phyloP scores from a whole-genome alignment of 176 grass and related monocot species.

The Triticum monococcum region DNA sequence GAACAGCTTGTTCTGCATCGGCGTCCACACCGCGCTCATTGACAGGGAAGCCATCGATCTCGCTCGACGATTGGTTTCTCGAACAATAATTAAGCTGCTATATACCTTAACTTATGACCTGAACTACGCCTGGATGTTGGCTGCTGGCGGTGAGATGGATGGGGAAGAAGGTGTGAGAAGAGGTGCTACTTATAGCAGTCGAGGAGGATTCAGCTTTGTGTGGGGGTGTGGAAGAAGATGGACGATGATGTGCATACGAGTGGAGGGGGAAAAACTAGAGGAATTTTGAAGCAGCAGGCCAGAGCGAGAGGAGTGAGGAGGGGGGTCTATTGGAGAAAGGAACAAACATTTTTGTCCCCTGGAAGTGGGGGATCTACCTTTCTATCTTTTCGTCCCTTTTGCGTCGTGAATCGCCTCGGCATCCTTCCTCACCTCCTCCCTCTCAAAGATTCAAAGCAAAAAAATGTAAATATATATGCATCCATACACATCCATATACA shows the following conservation, averaged over 20 bases:
- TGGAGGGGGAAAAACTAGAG: background rate
- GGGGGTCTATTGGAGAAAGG: background rate
- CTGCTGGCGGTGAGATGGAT: constrained; percentile 14
- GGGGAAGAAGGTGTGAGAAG: background rate
- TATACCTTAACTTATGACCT: too few relatives aligned
- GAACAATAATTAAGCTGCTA: too few relatives aligned
- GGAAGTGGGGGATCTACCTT: constrained; percentile 52
- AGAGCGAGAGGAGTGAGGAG: background rate
- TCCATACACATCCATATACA: background rate
- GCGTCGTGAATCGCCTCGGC: constrained; percentile 20
- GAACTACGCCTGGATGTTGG: too few relatives aligned
- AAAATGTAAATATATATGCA: too few relatives aligned
- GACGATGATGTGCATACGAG: background rate
- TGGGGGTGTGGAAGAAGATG: background rate
- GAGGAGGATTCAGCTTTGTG: background rate
- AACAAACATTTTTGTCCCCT: constrained; percentile 42
- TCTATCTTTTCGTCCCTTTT: constrained; percentile 32
- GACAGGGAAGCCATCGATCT: background rate
- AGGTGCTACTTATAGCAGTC: constrained; percentile 33
- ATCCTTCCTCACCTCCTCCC: constrained; percentile 14
- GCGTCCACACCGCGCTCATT: background rate
- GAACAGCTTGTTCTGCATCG: background rate
- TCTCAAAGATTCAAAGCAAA: constrained; percentile 10
- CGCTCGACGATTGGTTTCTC: too few relatives aligned
- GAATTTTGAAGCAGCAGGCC: background rate